Evolutionary conservation across 2,329 filamentous ascomycete species (phyloP).

Genomic region (Xylaria sp.): DNA sequence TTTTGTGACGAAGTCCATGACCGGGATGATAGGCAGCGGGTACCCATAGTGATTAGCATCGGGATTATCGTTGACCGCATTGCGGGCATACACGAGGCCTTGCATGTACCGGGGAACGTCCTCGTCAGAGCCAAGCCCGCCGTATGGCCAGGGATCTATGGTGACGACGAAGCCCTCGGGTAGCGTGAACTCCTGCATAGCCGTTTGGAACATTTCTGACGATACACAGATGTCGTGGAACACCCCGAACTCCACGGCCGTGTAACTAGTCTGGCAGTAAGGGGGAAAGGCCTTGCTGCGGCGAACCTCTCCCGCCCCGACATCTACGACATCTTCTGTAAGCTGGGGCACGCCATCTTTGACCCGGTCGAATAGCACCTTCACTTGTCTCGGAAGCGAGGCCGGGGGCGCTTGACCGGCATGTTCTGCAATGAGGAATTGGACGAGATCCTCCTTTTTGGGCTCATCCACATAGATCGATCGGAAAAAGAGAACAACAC

Average conservation of each 20-base stretch:
- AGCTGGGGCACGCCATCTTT: conserved; percentile 41
- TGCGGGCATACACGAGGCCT: conserved; percentile 55
- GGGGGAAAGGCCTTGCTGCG: conserved; percentile 37
- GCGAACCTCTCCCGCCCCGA: conserved; percentile 42
- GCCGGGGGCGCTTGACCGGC: conserved; percentile 31
- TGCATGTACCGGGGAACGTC: conserved; percentile 53
- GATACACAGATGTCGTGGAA: conserved; percentile 49
- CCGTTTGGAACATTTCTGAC: conserved; percentile 53
- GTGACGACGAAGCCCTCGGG: conserved; percentile 51
- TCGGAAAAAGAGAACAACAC: conserved; percentile 35
- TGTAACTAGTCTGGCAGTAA: conserved; percentile 47
- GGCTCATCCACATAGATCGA: conserved; percentile 40
- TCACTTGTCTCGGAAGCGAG: conserved; percentile 48
- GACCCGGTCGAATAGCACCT: conserved; percentile 53
- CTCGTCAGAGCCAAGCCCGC: conserved; percentile 49
- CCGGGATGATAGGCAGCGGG: conserved; percentile 62
- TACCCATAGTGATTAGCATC: conserved; percentile 69
- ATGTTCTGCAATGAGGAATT: conserved; percentile 40
- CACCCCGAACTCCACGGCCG: conserved; percentile 46
- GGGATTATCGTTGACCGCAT: conserved; percentile 49
- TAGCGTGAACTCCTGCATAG: conserved; percentile 53
- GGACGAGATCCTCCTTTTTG: conserved; percentile 34
- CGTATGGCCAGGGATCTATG: conserved; percentile 72
- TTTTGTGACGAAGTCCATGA: conserved; percentile 63
- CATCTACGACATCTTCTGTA: conserved; percentile 47